Evolutionary conservation across 768 basidiomycete species (phyloP).

Genomic region (Leccinum incarnatum): DNA sequence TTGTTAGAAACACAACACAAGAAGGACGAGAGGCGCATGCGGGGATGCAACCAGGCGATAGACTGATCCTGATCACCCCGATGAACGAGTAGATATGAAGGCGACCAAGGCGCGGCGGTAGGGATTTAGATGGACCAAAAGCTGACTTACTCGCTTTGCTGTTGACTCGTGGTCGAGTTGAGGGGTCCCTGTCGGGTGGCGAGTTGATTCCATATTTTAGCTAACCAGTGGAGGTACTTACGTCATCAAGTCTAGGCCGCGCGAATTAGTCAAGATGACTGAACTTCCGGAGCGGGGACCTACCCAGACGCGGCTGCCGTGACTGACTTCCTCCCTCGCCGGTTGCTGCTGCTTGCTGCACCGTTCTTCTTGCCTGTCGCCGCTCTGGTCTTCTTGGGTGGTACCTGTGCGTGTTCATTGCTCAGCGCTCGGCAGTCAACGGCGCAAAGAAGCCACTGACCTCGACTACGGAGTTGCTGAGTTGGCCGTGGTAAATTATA

Average conservation of each 20-base stretch:
- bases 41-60: conserved; percentile 30
- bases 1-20: conserved; percentile 64
- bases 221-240: conserved; percentile 24
- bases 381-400: conserved; percentile 43
- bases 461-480: conserved; percentile 19
- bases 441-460: conserved; percentile 23
- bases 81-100: conserved; percentile 13
- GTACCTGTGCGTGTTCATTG: conserved; percentile 26
- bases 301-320: conserved; percentile 10
- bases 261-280: not conserved
- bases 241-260: conserved; percentile 31
- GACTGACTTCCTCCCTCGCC: conserved; percentile 18
- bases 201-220: conserved; percentile 11
- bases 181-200: conserved; percentile 25
- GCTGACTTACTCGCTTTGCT: conserved; percentile 31
- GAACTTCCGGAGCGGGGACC: not conserved
- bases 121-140: conserved; percentile 19
- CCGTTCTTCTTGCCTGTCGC: conserved; percentile 19
- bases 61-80: conserved; percentile 24
- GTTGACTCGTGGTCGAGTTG: conserved; percentile 22
- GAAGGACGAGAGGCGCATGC: conserved; percentile 61
- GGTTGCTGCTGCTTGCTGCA: conserved; percentile 8
- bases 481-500: conserved; percentile 13
- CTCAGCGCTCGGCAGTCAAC: not conserved
- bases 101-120: conserved; percentile 9